A percentile compares a stretch with the other conserved stretches of the same genome.
These are phyloP conservation scores for Scedosporium minutisporum DNA, from an alignment of 2,329 filamentous ascomycete genomes.

Conservation along the genomic window DNA sequence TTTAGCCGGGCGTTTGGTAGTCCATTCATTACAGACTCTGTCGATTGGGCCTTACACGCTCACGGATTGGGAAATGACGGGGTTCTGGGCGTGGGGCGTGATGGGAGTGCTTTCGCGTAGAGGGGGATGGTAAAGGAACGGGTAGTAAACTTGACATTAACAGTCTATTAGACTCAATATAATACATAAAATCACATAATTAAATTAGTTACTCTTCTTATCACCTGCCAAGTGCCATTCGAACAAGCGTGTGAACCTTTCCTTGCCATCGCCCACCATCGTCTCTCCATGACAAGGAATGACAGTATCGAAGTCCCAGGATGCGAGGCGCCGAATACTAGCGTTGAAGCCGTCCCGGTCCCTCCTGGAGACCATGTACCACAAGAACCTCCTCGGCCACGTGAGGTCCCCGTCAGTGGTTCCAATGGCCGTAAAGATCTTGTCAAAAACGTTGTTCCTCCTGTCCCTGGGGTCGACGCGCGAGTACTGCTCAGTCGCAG, in stretches of 20 bases:
- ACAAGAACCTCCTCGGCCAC: conserved; percentile 71
- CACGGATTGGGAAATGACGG: not conserved
- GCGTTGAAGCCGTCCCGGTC: conserved; percentile 62
- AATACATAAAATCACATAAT: not conserved
- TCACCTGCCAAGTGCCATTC: conserved; percentile 60
- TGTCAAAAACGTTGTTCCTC: conserved; percentile 25
- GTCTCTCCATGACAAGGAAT: conserved; percentile 93
- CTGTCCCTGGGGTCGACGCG: conserved; percentile 39
- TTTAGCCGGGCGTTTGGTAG: too few species aligned
- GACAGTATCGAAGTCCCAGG: conserved; percentile 77
- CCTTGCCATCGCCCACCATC: conserved; percentile 65
- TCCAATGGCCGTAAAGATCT: conserved; percentile 44
- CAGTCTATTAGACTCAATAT: not conserved
- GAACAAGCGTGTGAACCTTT: conserved; percentile 67
- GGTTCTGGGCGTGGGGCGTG: not conserved
- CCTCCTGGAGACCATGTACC: conserved; percentile 54
- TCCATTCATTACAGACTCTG: not conserved
- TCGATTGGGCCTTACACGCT: not conserved
- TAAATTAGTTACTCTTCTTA: not conserved
- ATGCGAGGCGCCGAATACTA: conserved; percentile 57
- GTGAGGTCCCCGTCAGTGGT: conserved; percentile 55
- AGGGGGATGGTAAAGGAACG: not conserved
- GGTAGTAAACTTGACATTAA: not conserved
- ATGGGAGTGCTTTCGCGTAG: not conserved
- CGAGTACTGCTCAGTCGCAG: conserved; percentile 76